Evolutionary conservation across 2,329 filamentous ascomycete species (phyloP), one percentile per base, ranked within the genome.

Genomic region (Fusarium domesticum): DNA sequence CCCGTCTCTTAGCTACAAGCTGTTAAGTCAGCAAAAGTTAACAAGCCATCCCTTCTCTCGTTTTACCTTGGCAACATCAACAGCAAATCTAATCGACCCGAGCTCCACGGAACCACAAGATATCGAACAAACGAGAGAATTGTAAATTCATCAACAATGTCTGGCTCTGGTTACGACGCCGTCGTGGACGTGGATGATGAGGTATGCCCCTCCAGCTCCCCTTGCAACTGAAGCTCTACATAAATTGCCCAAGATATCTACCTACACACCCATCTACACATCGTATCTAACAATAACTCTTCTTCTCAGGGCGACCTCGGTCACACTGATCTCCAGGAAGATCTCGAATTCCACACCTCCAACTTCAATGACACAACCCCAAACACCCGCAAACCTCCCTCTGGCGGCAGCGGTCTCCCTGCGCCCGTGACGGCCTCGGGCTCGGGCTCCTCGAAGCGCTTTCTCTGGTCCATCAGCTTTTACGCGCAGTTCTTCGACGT

Each of bases 401-500:
- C 69, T 5, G 62, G 50, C 12, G 42, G 71, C 6, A 70, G 75
- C 4, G 72, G 81, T 12, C 80, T 84, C 2, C 81, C 80, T 1
- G 71, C 73, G 2, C 81, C 80, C 2, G 80, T 64, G 11, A 83
- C 81, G 15, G 72, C 79, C 3, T 67, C 72, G 16, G 64, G 68
- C 15, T 60, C 64, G 11, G 57, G 53, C 15, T 67, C 67, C n/a
- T 77, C 80, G 48, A 97, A 97, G 72, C 88, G 88, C 62, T 90
- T 85, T 73, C 86, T 97, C 53, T 98, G 93, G 93, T 84, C 84
- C 35, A 76, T 97, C 51, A 83, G 83, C 45, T 98, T 96, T 76
- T 98, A 98, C 73, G 83, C 90, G 43, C 93, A 96, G 72, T 97
- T 93, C 80, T 98, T 98, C 72, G 93, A 98, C 64, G 92, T 98